Evolutionary conservation across 2,329 filamentous ascomycete species (phyloP).

Genomic region (Trichoderma sp.): DNA sequence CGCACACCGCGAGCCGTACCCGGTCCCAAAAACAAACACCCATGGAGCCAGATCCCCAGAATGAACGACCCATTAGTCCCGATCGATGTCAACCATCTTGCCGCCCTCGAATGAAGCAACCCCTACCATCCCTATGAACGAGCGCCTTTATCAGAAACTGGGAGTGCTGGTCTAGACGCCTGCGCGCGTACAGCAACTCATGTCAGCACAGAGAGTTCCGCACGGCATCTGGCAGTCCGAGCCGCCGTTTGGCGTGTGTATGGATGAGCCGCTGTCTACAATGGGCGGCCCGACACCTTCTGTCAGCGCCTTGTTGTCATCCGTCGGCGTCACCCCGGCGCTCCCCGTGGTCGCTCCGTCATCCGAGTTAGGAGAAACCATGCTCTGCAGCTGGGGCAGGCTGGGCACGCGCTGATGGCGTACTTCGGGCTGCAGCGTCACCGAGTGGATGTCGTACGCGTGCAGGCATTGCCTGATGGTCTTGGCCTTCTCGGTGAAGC

Average conservation of each 20-base stretch:
- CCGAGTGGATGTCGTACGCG: slow-evolving; percentile 72
- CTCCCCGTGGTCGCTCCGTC: slow-evolving; percentile 29
- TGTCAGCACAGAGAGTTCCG: slow-evolving; percentile 51
- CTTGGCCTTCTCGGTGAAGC: slow-evolving; percentile 63
- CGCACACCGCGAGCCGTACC: neutral
- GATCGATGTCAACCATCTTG: neutral
- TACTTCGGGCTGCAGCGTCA: slow-evolving; percentile 68
- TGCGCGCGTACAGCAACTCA: slow-evolving; percentile 51
- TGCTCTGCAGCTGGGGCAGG: slow-evolving; percentile 18
- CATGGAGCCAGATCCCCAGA: neutral
- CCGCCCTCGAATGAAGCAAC: neutral
- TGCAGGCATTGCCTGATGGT: slow-evolving; percentile 70
- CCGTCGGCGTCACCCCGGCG: slow-evolving; percentile 31
- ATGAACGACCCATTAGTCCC: neutral
- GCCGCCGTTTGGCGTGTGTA: no score
- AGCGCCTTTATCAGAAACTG: neutral
- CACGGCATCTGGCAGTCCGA: slow-evolving; percentile 54
- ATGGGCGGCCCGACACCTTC: no score
- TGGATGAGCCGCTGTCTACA: no score
- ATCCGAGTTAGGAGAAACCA: slow-evolving; percentile 27
- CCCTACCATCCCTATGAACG: neutral
- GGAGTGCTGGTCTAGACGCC: neutral
- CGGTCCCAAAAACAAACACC: neutral
- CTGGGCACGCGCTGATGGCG: slow-evolving; percentile 12
- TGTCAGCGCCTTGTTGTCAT: slow-evolving; percentile 32